Base-by-base conservation (phyloP, 78 protist species). In the Chrysochromulina parva region DNA sequence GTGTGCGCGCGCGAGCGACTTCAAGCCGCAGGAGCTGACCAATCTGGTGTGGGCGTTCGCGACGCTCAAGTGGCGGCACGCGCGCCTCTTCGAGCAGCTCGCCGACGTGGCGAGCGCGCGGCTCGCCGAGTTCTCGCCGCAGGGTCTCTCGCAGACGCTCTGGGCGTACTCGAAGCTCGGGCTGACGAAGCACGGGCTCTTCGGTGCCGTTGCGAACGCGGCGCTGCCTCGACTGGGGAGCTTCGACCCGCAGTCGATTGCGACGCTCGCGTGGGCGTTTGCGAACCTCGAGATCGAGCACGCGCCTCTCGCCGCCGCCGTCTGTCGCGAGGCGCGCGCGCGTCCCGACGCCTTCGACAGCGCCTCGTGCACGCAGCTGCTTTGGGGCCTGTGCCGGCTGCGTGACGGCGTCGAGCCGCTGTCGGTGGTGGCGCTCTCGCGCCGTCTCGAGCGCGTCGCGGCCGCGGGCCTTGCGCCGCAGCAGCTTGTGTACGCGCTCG, bases 41-140 rank as follows among this genome's bases (percentile, higher is more conserved):
- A 73, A 73, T 55, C 82, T 73, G 82, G 54, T 73, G n/a, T 73
- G 82, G 82, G 82, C 82, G 55, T 48, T 73, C 82, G 82, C 82
- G n/a, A 73, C 55, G 55, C 82, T 38, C 82, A 24, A 20, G 38
- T 26, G 17, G 11, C 55, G 55, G 22, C 55, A 73, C 55, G 55
- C 3, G 82, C 26, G n/a, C 26, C 82, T 73, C 55, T 73, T 73
- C 82, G 55, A 48, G n/a, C n/a, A 20, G 82, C 22, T 7, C 55
- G 53, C 55, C 55, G n/a, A 22, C 26, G 13, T 2, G 24, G 82
- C 54, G 17, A 55, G 2, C 19, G 22, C 22, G 54, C 82, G 55
- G 26, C 9, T 14, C 24, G 82, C 54, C 26, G 82, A 38, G 11
- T 73, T 73, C 82, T 11, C 82, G n/a, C 55, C 82, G 82, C 55